These are phyloP conservation scores for Laguncularia racemosa DNA, from an alignment of 345 rosid species.

Conservation along the genomic window DNA sequence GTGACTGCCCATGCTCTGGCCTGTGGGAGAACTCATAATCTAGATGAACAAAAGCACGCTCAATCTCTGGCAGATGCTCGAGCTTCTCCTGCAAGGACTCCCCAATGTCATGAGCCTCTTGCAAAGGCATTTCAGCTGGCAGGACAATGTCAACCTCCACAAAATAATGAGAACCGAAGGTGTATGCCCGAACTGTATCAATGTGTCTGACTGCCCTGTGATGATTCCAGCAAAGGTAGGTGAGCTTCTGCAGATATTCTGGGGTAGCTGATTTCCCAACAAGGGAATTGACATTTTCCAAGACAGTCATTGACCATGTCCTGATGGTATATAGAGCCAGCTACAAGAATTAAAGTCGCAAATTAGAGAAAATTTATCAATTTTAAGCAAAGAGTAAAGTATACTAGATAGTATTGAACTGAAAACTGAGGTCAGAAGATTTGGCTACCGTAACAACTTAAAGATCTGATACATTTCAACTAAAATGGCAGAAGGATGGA, in stretches of 20 bases:
- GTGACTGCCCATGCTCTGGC: slow-evolving; percentile 84
- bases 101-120: slow-evolving; percentile 89
- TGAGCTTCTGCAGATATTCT: slow-evolving; percentile 79
- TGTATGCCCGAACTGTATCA: slow-evolving; percentile 93
- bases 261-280: slow-evolving; percentile 90
- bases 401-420: no score
- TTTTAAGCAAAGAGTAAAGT: no score
- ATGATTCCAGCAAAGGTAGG: slow-evolving; percentile 97
- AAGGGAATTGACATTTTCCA: slow-evolving; percentile 90
- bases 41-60: slow-evolving; percentile 95
- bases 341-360: slow-evolving; percentile 30
- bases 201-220: slow-evolving; percentile 83
- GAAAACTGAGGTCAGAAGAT: background rate
- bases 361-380: background rate
- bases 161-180: slow-evolving; percentile 96
- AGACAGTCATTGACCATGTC: slow-evolving; percentile 94
- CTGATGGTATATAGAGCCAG: slow-evolving; percentile 92
- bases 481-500: background rate
- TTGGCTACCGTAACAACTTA: background rate
- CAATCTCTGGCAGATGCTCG: slow-evolving; percentile 76
- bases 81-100: slow-evolving; percentile 91
- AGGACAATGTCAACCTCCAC: slow-evolving; percentile 96
- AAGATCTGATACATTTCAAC: background rate
- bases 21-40: slow-evolving; percentile 92
- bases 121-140: slow-evolving; percentile 82